Evolutionary conservation across 169 alveolate genomes (phyloP).

Genomic region (Eimeria praecox): DNA sequence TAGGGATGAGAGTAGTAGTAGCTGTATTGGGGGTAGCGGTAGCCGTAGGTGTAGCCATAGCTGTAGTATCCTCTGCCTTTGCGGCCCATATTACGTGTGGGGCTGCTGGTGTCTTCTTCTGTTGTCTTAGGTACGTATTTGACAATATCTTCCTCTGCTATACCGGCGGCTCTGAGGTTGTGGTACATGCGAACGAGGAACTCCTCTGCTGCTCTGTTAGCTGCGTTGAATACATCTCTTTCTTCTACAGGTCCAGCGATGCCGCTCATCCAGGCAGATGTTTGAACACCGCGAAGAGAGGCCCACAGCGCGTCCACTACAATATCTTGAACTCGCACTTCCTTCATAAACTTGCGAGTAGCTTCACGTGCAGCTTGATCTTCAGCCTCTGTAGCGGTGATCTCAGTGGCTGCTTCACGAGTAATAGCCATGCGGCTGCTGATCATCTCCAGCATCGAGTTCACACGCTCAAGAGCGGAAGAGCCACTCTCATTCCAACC

Average conservation of each 20-base stretch:
- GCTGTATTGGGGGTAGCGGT: constrained; percentile 8
- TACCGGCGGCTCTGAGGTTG: constrained; percentile 35
- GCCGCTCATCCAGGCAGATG: constrained; percentile 21
- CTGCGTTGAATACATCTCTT: not conserved
- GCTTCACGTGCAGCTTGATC: not conserved
- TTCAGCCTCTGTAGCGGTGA: not conserved
- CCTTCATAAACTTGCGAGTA: constrained; percentile 15
- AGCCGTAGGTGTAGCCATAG: constrained; percentile 10
- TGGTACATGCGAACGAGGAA: constrained; percentile 53
- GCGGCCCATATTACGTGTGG: constrained; percentile 4
- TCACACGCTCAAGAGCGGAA: constrained; percentile 9
- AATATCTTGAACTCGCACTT: constrained; percentile 26
- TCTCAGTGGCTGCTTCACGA: not conserved
- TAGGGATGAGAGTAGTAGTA: not conserved
- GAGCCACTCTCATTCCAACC: not conserved
- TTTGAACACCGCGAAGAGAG: constrained; percentile 27
- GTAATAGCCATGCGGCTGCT: constrained; percentile 43
- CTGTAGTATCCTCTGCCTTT: constrained; percentile 14
- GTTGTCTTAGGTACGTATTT: constrained; percentile 3
- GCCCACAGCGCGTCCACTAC: constrained; percentile 57
- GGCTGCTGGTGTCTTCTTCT: not conserved
- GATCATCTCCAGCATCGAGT: constrained; percentile 42
- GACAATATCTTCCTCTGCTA: constrained; percentile 40
- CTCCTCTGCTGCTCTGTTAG: constrained; percentile 50
- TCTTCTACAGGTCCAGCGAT: not conserved